Percentiles rank a stretch among this genome's conserved stretches.
phyloP scores from a whole-genome alignment of 106 monocot genomes.

The Posidonia australis region DNA sequence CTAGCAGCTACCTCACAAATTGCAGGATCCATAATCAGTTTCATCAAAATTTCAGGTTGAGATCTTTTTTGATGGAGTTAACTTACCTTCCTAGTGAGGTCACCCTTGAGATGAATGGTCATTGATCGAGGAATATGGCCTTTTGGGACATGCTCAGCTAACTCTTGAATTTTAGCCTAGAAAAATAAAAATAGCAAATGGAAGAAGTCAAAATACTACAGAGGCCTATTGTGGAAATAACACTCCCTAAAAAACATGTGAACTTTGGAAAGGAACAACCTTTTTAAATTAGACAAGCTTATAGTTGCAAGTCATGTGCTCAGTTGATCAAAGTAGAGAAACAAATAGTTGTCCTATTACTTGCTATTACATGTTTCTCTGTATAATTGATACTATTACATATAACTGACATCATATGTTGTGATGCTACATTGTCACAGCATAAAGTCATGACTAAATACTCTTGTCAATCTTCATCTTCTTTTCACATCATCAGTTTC shows the following conservation, averaged over 20 bases:
- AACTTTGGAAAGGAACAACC: background rate
- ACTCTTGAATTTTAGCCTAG: constrained; percentile 92
- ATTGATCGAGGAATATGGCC: constrained; percentile 96
- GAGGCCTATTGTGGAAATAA: background rate
- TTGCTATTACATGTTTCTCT: too few relatives aligned
- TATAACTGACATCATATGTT: too few relatives aligned
- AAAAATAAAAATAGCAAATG: constrained; percentile 1
- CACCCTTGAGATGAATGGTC: constrained; percentile 90
- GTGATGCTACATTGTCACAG: too few relatives aligned
- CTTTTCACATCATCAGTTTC: too few relatives aligned
- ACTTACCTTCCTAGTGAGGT: constrained; percentile 88
- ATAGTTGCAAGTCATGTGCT: background rate
- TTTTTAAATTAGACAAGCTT: background rate
- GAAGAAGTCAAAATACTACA: background rate
- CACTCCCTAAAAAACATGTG: background rate
- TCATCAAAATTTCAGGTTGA: too few relatives aligned
- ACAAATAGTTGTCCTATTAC: too few relatives aligned
- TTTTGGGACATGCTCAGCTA: constrained; percentile 98
- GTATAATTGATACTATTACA: too few relatives aligned
- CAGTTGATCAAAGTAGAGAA: too few relatives aligned
- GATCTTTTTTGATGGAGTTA: background rate
- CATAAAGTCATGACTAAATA: too few relatives aligned
- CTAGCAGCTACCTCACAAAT: too few relatives aligned
- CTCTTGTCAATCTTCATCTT: too few relatives aligned
- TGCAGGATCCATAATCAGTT: too few relatives aligned